Evolutionary conservation across 2,329 filamentous ascomycete genomes (phyloP).

Genomic region (Xylariaceae sp.): DNA sequence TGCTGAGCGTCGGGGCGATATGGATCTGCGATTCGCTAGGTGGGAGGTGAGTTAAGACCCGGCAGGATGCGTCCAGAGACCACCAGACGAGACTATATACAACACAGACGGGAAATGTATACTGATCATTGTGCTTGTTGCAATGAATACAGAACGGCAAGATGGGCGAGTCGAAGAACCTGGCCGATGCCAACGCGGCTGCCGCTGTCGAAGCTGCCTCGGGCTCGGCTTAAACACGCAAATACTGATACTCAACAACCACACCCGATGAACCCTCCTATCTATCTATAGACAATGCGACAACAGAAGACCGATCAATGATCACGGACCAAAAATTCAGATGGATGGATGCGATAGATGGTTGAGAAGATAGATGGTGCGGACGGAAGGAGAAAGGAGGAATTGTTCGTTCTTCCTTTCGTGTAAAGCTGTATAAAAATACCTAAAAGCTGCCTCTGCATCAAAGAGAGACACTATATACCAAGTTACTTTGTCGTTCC

Average conservation of each 20-base stretch:
- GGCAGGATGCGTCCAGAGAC: not conserved
- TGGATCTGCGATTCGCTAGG: slow-evolving; percentile 86
- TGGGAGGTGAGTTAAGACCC: slow-evolving; percentile 84
- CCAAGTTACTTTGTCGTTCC: too few species aligned
- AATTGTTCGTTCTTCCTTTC: slow-evolving; percentile 15
- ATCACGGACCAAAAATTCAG: slow-evolving; percentile 4
- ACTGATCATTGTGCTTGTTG: slow-evolving; percentile 35
- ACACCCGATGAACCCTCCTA: not conserved
- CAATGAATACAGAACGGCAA: slow-evolving; percentile 79
- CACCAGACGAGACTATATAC: slow-evolving; percentile 2
- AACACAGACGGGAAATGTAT: slow-evolving; percentile 15
- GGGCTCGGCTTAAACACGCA: slow-evolving; percentile 32
- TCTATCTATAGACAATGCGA: slow-evolving; percentile 17
- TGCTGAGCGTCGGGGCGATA: slow-evolving; percentile 86
- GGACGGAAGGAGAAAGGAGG: slow-evolving; percentile 5
- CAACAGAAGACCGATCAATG: too few species aligned
- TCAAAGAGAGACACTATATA: too few species aligned
- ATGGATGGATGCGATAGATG: slow-evolving; percentile 20
- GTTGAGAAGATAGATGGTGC: too few species aligned
- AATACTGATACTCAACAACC: too few species aligned
- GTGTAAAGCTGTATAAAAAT: slow-evolving; percentile 32
- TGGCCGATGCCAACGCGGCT: slow-evolving; percentile 55
- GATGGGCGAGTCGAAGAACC: slow-evolving; percentile 78
- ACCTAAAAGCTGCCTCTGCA: too few species aligned
- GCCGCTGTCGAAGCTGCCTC: slow-evolving; percentile 35